These are phyloP conservation scores for Starmerella bacillaris DNA, from an alignment of 805 yeast genomes.

Conservation along the genomic window DNA sequence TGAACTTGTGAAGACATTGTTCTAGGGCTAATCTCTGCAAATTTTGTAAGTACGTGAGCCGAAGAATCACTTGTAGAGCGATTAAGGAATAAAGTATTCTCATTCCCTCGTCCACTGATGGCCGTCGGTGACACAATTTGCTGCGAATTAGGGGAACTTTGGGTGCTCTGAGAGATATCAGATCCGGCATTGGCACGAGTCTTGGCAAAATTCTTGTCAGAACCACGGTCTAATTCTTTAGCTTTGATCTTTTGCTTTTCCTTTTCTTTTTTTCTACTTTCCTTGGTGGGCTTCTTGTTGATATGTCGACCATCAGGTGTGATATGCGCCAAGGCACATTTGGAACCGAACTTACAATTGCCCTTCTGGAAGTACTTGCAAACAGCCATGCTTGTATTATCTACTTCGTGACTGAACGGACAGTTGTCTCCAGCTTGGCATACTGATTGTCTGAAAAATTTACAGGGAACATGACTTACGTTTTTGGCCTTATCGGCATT, in stretches of 20 bases:
- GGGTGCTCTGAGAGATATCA: background rate
- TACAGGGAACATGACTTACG: slow-evolving; percentile 89
- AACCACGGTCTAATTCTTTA: background rate
- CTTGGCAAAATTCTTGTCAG: background rate
- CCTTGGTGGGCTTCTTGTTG: slow-evolving; percentile 24
- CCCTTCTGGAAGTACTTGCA: slow-evolving; percentile 93
- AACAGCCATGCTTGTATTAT: slow-evolving; percentile 30
- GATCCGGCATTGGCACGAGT: background rate
- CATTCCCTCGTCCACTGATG: too few species aligned
- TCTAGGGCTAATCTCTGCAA: too few species aligned
- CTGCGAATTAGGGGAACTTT: too few species aligned
- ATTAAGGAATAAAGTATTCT: too few species aligned
- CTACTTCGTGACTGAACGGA: slow-evolving; percentile 67
- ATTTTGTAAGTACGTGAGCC: background rate
- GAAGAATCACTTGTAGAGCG: background rate
- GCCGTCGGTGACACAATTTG: too few species aligned
- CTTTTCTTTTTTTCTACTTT: slow-evolving; percentile 4
- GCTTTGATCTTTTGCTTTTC: background rate
- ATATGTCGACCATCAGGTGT: slow-evolving; percentile 77
- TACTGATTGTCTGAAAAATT: slow-evolving; percentile 76
- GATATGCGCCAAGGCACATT: slow-evolving; percentile 86
- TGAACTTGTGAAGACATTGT: too few species aligned
- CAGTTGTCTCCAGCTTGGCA: slow-evolving; percentile 91
- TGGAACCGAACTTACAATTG: slow-evolving; percentile 87
- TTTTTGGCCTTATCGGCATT: slow-evolving; percentile 26